Conservation (phyloP, 2,329 filamentous ascomycete genomes). For the Claviceps pazoutovae region DNA sequence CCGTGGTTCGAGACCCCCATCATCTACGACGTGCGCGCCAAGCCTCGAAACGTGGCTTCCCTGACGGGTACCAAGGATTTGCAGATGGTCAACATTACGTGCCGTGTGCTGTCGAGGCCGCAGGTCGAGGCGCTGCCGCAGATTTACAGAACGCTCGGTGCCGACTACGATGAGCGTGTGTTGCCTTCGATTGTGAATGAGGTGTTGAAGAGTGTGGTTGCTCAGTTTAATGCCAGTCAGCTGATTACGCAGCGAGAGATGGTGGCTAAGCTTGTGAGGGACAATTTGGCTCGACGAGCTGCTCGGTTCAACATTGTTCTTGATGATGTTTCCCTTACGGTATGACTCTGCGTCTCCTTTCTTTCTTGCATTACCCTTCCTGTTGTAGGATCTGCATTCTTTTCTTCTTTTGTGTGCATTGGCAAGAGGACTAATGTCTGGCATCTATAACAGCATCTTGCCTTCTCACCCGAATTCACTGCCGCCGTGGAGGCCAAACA, state of each 20-base stretch:
- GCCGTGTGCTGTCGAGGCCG: slow-evolving; percentile 90
- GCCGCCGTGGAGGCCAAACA: slow-evolving; percentile 62
- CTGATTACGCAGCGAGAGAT: slow-evolving; percentile 98
- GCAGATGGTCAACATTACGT: slow-evolving; percentile 99
- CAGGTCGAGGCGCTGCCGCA: slow-evolving; percentile 79
- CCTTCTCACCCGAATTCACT: slow-evolving; percentile 61
- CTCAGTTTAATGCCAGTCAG: slow-evolving; percentile 97
- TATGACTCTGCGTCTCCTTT: slow-evolving; percentile 30
- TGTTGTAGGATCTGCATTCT: not conserved
- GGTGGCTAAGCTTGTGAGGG: slow-evolving; percentile 78
- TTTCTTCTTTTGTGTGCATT: not conserved
- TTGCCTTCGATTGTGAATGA: slow-evolving; percentile 97
- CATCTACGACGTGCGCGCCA: slow-evolving; percentile 94
- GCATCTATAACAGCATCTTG: slow-evolving; percentile 40
- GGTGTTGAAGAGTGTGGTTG: slow-evolving; percentile 95
- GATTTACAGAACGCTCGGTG: slow-evolving; percentile 91
- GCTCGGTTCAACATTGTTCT: slow-evolving; percentile 95
- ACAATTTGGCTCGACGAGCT: slow-evolving; percentile 81
- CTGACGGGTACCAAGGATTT: slow-evolving; percentile 97
- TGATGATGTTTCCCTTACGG: slow-evolving; percentile 92
- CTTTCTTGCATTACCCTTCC: not conserved
- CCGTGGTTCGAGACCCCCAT: slow-evolving; percentile 97
- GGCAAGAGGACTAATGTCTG: not conserved
- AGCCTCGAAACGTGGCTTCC: slow-evolving; percentile 90
- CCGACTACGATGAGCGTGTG: slow-evolving; percentile 93